Evolutionary conservation across 805 yeast species (phyloP).

Genomic region (Spathaspora hagerdaliae): DNA sequence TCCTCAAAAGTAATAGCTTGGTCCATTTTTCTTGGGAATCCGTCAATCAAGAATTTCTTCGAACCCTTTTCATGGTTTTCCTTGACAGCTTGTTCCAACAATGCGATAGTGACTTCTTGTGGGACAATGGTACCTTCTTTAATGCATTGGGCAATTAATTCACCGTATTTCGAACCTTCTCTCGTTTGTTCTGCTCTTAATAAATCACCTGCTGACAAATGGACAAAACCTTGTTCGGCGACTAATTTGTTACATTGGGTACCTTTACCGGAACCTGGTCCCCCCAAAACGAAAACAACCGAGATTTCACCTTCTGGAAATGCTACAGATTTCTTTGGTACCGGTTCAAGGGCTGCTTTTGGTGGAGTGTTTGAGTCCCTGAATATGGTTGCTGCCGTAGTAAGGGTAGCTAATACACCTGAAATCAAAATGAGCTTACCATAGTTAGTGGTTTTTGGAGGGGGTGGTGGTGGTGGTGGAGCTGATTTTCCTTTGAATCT

Average conservation of each 20-base stretch:
- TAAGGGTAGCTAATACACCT: constrained; percentile 49
- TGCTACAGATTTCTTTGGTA: constrained; percentile 23
- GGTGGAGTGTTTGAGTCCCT: constrained; percentile 41
- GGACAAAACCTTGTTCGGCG: constrained; percentile 74
- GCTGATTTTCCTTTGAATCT: not conserved
- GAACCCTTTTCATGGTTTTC: constrained; percentile 47
- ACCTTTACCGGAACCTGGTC: constrained; percentile 98
- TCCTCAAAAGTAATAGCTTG: constrained; percentile 94
- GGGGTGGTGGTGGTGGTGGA: constrained; percentile 8
- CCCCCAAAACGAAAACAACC: constrained; percentile 89
- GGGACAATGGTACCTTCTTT: constrained; percentile 92
- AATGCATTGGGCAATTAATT: constrained; percentile 77
- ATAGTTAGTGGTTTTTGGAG: constrained; percentile 12
- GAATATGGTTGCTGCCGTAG: constrained; percentile 41
- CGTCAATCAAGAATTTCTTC: constrained; percentile 79
- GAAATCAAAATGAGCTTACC: constrained; percentile 26
- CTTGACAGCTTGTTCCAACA: constrained; percentile 74
- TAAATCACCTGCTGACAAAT: constrained; percentile 94
- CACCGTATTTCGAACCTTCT: constrained; percentile 78
- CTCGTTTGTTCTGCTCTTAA: constrained; percentile 88
- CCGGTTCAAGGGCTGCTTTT: constrained; percentile 41
- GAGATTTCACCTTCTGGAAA: constrained; percentile 65
- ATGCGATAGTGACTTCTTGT: constrained; percentile 82
- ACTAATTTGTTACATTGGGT: constrained; percentile 91
- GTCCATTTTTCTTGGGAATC: constrained; percentile 98